These are phyloP conservation scores for Chaetothyriales sp. DNA, from an alignment of 2,329 filamentous ascomycete genomes.

Conservation along the genomic window DNA sequence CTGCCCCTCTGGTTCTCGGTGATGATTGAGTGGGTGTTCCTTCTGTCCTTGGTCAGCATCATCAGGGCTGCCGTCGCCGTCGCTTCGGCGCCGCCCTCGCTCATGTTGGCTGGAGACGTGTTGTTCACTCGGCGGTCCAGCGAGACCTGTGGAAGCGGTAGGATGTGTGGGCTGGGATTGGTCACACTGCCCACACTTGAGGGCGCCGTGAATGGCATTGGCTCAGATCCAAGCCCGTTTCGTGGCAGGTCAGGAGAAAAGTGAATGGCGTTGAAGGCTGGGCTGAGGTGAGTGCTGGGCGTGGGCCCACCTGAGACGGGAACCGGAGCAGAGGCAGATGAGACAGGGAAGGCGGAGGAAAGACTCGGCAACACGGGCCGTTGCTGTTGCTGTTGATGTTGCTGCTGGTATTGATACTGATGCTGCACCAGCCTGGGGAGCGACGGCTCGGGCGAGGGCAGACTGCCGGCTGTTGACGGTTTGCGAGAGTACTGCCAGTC, in stretches of 20 bases:
- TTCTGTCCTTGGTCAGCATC: slow-evolving; percentile 71
- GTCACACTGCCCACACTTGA: neutral
- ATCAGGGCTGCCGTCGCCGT: slow-evolving; percentile 63
- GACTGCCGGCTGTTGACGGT: slow-evolving; percentile 5
- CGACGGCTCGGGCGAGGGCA: slow-evolving; percentile 7
- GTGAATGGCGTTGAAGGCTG: slow-evolving; percentile 17
- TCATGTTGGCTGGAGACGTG: slow-evolving; percentile 20
- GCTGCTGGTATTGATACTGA: slow-evolving; percentile 6
- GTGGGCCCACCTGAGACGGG: slow-evolving; percentile 16
- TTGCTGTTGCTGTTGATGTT: slow-evolving; percentile 3
- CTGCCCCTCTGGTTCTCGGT: slow-evolving; percentile 17
- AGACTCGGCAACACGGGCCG: slow-evolving; percentile 15
- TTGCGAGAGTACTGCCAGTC: slow-evolving; percentile 11
- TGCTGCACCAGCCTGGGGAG: slow-evolving; percentile 5
- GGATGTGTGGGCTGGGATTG: slow-evolving; percentile 10
- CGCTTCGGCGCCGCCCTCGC: slow-evolving; percentile 53
- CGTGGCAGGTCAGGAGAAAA: slow-evolving; percentile 10
- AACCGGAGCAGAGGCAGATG: slow-evolving; percentile 24
- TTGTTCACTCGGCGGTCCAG: slow-evolving; percentile 12
- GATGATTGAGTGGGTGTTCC: slow-evolving; percentile 21
- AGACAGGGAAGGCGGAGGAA: slow-evolving; percentile 22
- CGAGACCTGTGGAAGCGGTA: slow-evolving; percentile 18
- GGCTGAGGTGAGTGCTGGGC: slow-evolving; percentile 11
- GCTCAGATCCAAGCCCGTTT: slow-evolving; percentile 5
- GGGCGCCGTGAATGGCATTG: slow-evolving; percentile 5